These are phyloP conservation scores for Phytophthora agathidicida DNA, from an alignment of 352 stramenopile genomes.

Conservation along the genomic window DNA sequence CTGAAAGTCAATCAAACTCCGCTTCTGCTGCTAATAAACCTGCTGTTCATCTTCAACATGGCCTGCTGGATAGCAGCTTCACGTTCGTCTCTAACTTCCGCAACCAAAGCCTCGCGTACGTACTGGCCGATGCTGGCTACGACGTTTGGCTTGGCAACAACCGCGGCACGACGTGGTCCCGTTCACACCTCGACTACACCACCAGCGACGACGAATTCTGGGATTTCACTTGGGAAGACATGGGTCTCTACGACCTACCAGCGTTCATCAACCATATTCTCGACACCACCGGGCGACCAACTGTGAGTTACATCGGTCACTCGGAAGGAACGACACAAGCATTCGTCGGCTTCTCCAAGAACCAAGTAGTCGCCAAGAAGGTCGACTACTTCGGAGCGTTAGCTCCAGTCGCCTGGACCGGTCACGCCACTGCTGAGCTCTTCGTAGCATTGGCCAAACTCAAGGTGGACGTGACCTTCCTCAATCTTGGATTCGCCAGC, in stretches of 20 bases:
- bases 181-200: conserved; percentile 29
- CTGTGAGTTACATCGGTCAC: conserved; percentile 59
- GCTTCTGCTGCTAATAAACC: conserved; percentile 43
- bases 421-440: conserved; percentile 28
- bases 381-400: conserved; percentile 59
- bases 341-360: conserved; percentile 59
- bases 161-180: conserved; percentile 62
- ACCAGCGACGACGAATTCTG: conserved; percentile 51
- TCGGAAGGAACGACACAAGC: conserved; percentile 48
- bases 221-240: conserved; percentile 66
- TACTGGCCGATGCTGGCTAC: conserved; percentile 59
- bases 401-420: conserved; percentile 52
- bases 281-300: conserved; percentile 36
- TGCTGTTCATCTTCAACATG: conserved; percentile 58
- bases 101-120: conserved; percentile 55
- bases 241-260: conserved; percentile 52
- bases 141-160: conserved; percentile 75
- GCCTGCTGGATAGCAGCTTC: conserved; percentile 62
- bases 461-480: conserved; percentile 38
- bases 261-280: conserved; percentile 50
- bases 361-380: conserved; percentile 56
- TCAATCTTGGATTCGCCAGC: conserved; percentile 43
- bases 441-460: conserved; percentile 47
- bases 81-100: conserved; percentile 64
- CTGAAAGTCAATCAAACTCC: conserved; percentile 13